A percentile compares a stretch with the other conserved stretches of the same genome.
These are phyloP conservation scores for Mikania micrantha DNA, from an alignment of 129 eudicot species.

Conservation along the genomic window DNA sequence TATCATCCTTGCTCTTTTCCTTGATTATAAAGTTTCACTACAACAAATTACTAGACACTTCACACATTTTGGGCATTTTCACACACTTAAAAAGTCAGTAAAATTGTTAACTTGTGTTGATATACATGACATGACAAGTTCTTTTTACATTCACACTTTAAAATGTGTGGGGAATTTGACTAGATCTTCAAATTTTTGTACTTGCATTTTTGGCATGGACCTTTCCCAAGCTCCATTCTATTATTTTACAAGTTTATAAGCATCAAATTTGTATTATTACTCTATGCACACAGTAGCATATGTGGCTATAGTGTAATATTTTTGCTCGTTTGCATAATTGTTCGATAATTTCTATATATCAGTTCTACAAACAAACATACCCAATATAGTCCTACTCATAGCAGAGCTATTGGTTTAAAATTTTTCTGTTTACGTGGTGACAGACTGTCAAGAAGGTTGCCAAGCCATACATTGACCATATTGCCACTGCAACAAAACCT, in stretches of 20 bases:
- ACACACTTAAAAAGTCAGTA: background rate
- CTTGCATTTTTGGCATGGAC: background rate
- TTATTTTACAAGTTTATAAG: background rate
- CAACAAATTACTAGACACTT: background rate
- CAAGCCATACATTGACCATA: conserved; percentile 60
- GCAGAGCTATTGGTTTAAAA: too few species aligned
- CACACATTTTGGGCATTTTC: background rate
- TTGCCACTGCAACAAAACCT: conserved; percentile 55
- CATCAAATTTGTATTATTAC: background rate
- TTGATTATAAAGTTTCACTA: background rate
- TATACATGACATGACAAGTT: background rate
- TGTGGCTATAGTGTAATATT: background rate
- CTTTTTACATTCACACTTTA: background rate
- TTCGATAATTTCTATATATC: too few species aligned
- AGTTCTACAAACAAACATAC: too few species aligned
- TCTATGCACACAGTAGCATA: background rate
- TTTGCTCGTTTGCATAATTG: background rate
- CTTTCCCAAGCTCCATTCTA: background rate
- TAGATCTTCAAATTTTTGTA: background rate
- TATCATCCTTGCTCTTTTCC: background rate
- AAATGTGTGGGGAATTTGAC: background rate
- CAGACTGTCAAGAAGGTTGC: conserved; percentile 48
- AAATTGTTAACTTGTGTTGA: background rate
- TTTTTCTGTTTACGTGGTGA: too few species aligned
- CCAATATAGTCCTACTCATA: too few species aligned